Conservation (phyloP, 139 green algal genomes). For the Ostreobium quekettii region DNA sequence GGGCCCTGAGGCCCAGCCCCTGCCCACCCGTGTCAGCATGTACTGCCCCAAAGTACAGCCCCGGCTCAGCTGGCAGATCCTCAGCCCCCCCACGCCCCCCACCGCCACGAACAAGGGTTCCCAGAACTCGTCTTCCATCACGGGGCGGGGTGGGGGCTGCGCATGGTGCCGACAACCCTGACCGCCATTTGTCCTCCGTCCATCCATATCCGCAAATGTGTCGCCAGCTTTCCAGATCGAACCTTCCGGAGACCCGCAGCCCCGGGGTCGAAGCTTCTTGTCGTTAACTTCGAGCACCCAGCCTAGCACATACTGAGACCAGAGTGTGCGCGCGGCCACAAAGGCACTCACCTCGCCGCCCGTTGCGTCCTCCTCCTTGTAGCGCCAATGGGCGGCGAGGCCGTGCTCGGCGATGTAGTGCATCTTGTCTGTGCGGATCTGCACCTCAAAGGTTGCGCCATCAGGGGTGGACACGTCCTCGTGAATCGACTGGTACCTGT, state of each 20-base stretch:
- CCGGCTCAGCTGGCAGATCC: neutral
- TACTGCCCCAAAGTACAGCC: neutral
- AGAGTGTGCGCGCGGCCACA: neutral
- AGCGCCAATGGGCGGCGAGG: conserved; percentile 89
- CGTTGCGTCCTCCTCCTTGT: conserved; percentile 78
- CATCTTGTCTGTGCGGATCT: conserved; percentile 92
- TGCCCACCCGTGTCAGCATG: neutral
- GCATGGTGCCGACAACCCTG: neutral
- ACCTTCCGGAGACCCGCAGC: too few relatives aligned
- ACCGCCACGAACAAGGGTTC: neutral
- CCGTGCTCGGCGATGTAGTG: conserved; percentile 87
- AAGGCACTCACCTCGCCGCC: neutral
- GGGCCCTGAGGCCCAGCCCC: neutral
- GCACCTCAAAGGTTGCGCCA: conserved; percentile 23
- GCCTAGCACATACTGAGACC: conserved; percentile 3
- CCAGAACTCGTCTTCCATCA: neutral
- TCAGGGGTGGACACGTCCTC: conserved; percentile 5
- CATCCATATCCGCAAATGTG: neutral
- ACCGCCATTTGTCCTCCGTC: too few relatives aligned
- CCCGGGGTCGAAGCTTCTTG: conserved; percentile 9
- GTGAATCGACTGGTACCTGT: conserved; percentile 14
- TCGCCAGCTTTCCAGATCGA: neutral
- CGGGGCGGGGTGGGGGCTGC: neutral
- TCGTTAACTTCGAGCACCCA: conserved; percentile 14
- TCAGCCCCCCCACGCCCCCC: neutral